Evolutionary conservation across 805 yeast genomes (phyloP), one percentile per base, ranked within the genome.

Genomic region (Ogataea polymorpha): DNA sequence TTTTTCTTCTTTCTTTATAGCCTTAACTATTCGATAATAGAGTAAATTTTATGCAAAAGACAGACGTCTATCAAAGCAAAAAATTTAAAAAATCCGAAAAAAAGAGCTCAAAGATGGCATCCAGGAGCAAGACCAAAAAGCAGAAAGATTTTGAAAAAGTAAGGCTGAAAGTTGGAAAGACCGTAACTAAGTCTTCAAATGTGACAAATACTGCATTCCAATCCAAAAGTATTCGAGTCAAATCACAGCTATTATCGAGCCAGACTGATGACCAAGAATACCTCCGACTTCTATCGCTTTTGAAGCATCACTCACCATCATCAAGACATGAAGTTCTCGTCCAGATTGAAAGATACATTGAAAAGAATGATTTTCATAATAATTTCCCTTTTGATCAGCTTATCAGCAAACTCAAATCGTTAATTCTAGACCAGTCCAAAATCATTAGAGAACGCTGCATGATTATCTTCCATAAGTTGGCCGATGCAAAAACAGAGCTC

Each of bases 81-180:
- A 28, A 32, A 32, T 25, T 25, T 18, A 13, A 5, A n/a, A 20
- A 32, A 32, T 18, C n/a, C 2, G 16, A 8, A 21, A 10, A 10
- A 27, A 13, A 39, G 11, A 2, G 16, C 21, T 20, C 1, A 7
- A 20, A 20, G 48, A 75, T 62, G 80, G 76, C 59, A 51, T 78
- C 79, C 32, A 77, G 62, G 53, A 74, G 70, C 66, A 74, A 68
- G 64, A 65, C 70, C 30, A 81, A 81, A 46, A 86, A 83, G 67
- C 72, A 71, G 57, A 83, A 82, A 63, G 95, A 86, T 56, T 86
- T 86, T 59, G 72, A 66, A 55, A 88, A 88, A 61, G 71, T 79
- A 44, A 91, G 87, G 68, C 74, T 93, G 38, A 83, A 75, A 55
- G 97, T 93, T 24, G 99, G 99, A 42, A 93, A 93, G 62, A 69